Base-by-base conservation (phyloP, 2,329 filamentous ascomycete species). In the Colletotrichum sp. region DNA sequence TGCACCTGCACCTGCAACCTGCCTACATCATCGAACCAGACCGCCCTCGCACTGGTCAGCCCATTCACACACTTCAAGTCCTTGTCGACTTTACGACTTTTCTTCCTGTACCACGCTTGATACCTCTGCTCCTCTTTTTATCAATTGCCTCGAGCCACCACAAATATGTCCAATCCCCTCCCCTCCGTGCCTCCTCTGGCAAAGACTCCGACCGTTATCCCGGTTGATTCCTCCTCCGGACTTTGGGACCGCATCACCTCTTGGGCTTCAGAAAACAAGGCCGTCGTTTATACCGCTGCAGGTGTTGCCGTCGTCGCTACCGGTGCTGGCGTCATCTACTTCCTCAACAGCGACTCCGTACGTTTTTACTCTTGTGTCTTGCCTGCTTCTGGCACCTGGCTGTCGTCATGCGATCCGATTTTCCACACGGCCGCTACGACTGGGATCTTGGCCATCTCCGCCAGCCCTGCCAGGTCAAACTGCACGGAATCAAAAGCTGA, bases 191-290 rank as follows among this genome's bases (percentile, higher is more conserved):
- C 89, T 81, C 85, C 86, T 71, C 64, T 76, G 75, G 84, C 85
- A 78, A 84, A 83, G 76, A 84, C 86, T 76, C 84, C 83, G 44
- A 79, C 86, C 77, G 85, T 87, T 74, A 83, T 92, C 69, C 87
- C 88, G 57, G 84, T 92, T 80, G 86, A 90, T 73, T 84, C 88
- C 79, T 90, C 94, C 77, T 91, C 93, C 76, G 94, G 95, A 63
- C 87, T 97, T 72, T 98, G 96, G 96, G 95, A 98, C 85, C 94
- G 96, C 82, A 89, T 98, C 86, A 94, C 96, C 79, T 93, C 89
- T 83, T 99, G 97, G 96, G 96, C 95, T 16, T 95, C 96, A 4
- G 96, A 99, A 85, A 96, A 99, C 88, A 99, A 98, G 89, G 94
- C 95, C 64, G 91, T 96, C 71, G 96, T 98, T 78, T 99, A 98